Evolutionary conservation across 208 protist genomes (phyloP), one percentile per base, ranked within the genome.

Genomic region (Naegleria gruberi): DNA sequence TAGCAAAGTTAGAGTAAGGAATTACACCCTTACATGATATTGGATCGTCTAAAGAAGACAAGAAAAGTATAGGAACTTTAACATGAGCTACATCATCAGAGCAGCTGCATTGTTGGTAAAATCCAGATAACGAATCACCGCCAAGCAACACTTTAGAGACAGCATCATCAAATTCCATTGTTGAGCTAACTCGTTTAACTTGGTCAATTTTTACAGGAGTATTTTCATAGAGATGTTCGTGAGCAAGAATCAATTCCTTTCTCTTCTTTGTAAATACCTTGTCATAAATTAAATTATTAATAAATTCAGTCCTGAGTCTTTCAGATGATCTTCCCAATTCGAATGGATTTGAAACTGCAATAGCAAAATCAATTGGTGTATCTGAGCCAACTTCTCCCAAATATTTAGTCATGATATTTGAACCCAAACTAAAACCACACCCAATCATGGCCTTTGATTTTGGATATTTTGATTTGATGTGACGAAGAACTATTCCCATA

Each of bases 211-310:
- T 55, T 6, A 87, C 10, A 1, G 7, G 4, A 12, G 8, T 34
- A 6, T 4, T 55, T 55, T 87, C 34, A 87, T 55, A 87, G 2
- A 87, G 4, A 40, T 87, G 43, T 41, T 55, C 26, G 30, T 87
- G 83, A 30, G 23, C 17, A 12, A 55, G 41, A 4, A 87, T 23
- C 4, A 87, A 41, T 10, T 46, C 83, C 83, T 87, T 87, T 55
- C 83, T 87, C n/a, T 87, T 87, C 15, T 30, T 55, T 41, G 83
- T 87, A 55, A 87, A 87, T 1, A 87, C 83, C 12, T 87, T 87
- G 12, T 87, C 83, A 55, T 87, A 87, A n/a, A 55, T 40, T 10
- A 37, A 55, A 41, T 43, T 46, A 55, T 34, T 41, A 5, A 87
- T 43, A 30, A 77, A 77, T 37, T 77, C 65, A 87, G 51, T 34